Conservation (phyloP, 1,139 yeast genomes). For the Magnusiomyces ingens region DNA sequence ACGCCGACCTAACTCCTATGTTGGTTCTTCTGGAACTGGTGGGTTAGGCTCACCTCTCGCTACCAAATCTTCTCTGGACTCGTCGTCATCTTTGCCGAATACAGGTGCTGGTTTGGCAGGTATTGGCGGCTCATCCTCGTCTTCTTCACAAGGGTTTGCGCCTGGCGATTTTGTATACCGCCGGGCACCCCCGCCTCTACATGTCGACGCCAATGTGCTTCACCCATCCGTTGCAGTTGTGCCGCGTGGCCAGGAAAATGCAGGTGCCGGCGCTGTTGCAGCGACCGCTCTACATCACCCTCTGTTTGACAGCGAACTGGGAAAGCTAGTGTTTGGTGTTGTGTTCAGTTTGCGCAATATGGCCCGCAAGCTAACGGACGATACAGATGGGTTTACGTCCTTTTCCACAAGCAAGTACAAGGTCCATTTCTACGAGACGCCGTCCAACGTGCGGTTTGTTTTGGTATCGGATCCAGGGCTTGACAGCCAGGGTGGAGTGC, state of each 20-base stretch:
- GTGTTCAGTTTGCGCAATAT: constrained; percentile 73
- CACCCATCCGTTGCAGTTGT: constrained; percentile 38
- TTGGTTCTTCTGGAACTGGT: constrained; percentile 10
- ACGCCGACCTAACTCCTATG: constrained; percentile 13
- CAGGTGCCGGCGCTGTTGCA: constrained; percentile 40
- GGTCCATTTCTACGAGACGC: constrained; percentile 73
- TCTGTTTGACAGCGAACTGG: constrained; percentile 4
- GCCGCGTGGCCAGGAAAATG: constrained; percentile 37
- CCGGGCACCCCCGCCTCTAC: background rate
- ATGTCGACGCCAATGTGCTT: constrained; percentile 10
- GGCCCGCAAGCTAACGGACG: constrained; percentile 55
- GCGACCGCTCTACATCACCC: constrained; percentile 31
- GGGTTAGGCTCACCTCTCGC: constrained; percentile 5
- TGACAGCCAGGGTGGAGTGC: constrained; percentile 52
- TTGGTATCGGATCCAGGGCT: constrained; percentile 62
- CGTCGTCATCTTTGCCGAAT: background rate
- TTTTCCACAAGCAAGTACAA: constrained; percentile 69
- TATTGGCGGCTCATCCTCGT: background rate
- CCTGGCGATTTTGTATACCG: constrained; percentile 6
- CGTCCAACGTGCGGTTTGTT: constrained; percentile 70
- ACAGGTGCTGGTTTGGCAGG: background rate
- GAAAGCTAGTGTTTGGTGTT: constrained; percentile 78
- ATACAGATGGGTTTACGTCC: constrained; percentile 45
- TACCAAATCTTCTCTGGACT: no score
- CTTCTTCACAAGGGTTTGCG: background rate